Percentiles rank a stretch among this genome's conserved stretches.
phyloP scores from a whole-genome alignment of 352 stramenopile species.

The Pythium guiyangense region DNA sequence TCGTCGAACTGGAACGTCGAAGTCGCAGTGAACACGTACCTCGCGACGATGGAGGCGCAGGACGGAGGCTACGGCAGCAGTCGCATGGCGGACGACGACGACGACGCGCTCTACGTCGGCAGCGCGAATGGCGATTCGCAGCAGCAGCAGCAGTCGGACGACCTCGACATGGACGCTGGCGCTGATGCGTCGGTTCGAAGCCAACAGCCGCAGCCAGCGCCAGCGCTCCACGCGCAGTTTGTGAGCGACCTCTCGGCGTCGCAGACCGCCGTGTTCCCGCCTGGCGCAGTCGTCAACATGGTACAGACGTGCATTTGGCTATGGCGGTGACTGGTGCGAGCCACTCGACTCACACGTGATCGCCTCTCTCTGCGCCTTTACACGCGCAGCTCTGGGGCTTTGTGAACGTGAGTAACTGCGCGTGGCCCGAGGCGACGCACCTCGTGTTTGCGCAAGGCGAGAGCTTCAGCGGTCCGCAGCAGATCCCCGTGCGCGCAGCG shows the following conservation, averaged over 20 bases:
- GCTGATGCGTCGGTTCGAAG: constrained; percentile 9
- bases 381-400: constrained; percentile 63
- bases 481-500: constrained; percentile 40
- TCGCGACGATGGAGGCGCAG: constrained; percentile 44
- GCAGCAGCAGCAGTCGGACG: constrained; percentile 16
- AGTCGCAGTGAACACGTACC: constrained; percentile 78
- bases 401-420: constrained; percentile 49
- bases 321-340: too few species aligned
- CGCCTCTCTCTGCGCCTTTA: not conserved
- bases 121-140: not conserved
- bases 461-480: constrained; percentile 48
- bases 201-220: constrained; percentile 10
- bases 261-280: constrained; percentile 49
- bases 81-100: constrained; percentile 20
- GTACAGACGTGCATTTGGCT: constrained; percentile 20
- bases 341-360: too few species aligned
- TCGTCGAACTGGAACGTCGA: constrained; percentile 89
- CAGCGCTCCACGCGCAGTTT: constrained; percentile 48
- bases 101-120: constrained; percentile 42
- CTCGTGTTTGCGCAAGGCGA: constrained; percentile 69
- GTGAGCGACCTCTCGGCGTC: constrained; percentile 61
- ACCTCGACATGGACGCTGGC: constrained; percentile 58
- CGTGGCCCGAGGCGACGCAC: constrained; percentile 56
- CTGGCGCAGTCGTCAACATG: constrained; percentile 50
- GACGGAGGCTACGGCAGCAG: constrained; percentile 8